Conservation (phyloP, 768 basidiomycete species). For the Russula virescens region DNA sequence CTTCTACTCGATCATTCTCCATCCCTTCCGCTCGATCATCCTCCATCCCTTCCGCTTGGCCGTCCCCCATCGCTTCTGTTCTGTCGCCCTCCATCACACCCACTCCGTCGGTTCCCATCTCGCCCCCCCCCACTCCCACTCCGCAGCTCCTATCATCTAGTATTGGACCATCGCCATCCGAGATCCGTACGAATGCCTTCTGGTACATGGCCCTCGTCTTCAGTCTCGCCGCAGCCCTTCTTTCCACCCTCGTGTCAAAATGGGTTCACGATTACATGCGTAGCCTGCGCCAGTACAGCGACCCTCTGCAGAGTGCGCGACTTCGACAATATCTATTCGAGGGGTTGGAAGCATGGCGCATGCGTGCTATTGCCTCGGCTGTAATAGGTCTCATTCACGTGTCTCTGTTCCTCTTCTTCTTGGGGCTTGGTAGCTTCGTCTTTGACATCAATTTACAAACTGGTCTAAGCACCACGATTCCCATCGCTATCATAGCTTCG, state of each 20-base stretch:
- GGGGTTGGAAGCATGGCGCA: neutral
- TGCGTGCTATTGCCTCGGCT: neutral
- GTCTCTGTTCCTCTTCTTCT: neutral
- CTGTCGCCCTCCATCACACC: no score
- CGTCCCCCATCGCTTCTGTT: no score
- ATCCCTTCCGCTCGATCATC: no score
- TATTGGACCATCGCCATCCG: neutral
- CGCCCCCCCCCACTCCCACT: no score
- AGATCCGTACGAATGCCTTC: neutral
- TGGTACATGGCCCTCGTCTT: slow-evolving; percentile 1
- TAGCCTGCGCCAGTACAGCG: neutral
- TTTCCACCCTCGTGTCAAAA: neutral
- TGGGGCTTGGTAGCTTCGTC: neutral
- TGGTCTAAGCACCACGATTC: neutral
- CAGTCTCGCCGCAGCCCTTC: neutral
- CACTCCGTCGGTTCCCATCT: no score
- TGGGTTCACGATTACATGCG: slow-evolving; percentile 1
- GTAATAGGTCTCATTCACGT: neutral
- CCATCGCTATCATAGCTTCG: neutral
- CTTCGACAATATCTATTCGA: neutral
- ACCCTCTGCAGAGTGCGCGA: neutral
- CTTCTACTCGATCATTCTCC: no score
- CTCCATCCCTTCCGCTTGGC: neutral
- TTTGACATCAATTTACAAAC: neutral
- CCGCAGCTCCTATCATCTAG: no score